A percentile compares a stretch with the other conserved stretches of the same genome.
These are phyloP conservation scores for Hymenoscyphus repandus DNA, from an alignment of 2,329 filamentous ascomycete species.

Conservation along the genomic window DNA sequence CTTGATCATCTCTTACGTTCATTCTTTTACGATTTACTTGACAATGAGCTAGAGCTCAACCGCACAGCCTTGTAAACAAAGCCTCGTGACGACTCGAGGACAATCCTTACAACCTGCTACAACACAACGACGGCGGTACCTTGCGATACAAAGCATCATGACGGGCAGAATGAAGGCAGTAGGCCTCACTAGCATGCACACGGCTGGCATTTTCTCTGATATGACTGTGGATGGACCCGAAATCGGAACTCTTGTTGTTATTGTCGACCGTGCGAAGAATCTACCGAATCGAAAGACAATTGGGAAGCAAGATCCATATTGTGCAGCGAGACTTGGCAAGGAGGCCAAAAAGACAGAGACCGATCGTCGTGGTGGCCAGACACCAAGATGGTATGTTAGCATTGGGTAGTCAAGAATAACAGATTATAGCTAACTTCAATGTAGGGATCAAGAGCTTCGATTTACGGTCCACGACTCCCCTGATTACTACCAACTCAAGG, in stretches of 20 bases:
- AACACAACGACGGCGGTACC: conserved; percentile 2
- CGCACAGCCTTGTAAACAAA: no score
- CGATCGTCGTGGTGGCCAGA: conserved; percentile 90
- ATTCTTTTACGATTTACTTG: no score
- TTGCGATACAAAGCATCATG: conserved; percentile 34
- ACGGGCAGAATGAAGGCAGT: conserved; percentile 48
- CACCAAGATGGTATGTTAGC: conserved; percentile 78
- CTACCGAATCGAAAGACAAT: conserved; percentile 94
- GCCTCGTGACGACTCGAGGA: no score
- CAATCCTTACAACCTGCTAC: no score
- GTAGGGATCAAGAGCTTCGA: conserved; percentile 93
- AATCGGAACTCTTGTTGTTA: conserved; percentile 87
- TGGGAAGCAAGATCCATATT: conserved; percentile 98
- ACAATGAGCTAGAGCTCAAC: no score
- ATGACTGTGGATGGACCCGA: conserved; percentile 88
- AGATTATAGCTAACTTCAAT: conserved; percentile 14
- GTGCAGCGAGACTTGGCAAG: conserved; percentile 87
- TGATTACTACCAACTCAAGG: conserved; percentile 92
- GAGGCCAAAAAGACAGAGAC: conserved; percentile 97
- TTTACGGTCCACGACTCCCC: conserved; percentile 95
- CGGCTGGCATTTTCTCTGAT: conserved; percentile 89
- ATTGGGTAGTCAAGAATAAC: background rate
- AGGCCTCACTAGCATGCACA: conserved; percentile 63
- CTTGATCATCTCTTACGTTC: no score
- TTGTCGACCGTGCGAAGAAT: conserved; percentile 95